Conservation (phyloP, 192 early-diverging fungal genomes). For the Haplosporangium gracile region DNA sequence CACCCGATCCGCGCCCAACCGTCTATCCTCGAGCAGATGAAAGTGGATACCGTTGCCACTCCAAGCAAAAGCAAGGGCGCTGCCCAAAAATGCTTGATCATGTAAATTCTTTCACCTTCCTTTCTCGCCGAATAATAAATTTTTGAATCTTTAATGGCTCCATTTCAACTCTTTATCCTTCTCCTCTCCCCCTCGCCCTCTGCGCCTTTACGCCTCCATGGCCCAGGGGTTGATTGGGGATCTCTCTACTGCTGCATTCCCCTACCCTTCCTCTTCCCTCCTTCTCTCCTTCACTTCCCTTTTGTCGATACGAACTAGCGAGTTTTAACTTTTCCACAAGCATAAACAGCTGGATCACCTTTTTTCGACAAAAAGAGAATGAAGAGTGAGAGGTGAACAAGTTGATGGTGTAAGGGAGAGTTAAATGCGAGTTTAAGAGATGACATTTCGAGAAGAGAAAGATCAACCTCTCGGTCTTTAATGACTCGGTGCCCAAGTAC, state of each 20-base stretch:
- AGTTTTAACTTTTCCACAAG: neutral
- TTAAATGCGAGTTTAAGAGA: neutral
- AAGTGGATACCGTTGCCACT: conserved; percentile 15
- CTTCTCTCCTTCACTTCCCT: neutral
- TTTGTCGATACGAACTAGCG: neutral
- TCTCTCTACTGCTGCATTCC: neutral
- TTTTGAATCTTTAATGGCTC: neutral
- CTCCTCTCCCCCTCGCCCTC: neutral
- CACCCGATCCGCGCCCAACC: conserved; percentile 20
- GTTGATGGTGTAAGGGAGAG: neutral
- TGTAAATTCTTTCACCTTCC: neutral
- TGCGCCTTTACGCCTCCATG: neutral
- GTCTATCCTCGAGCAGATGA: conserved; percentile 29
- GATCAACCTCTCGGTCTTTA: conserved; percentile 51
- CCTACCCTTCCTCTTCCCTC: neutral
- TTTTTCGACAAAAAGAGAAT: neutral
- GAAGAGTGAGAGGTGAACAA: neutral
- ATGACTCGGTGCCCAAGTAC: conserved; percentile 61
- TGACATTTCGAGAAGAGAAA: neutral
- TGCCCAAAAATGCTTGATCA: neutral
- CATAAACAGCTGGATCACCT: neutral
- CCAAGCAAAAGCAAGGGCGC: neutral
- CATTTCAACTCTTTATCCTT: neutral
- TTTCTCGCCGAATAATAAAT: neutral
- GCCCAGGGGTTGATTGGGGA: neutral